Conservation (phyloP, 352 stramenopile genomes). For the Globisporangium solare region DNA sequence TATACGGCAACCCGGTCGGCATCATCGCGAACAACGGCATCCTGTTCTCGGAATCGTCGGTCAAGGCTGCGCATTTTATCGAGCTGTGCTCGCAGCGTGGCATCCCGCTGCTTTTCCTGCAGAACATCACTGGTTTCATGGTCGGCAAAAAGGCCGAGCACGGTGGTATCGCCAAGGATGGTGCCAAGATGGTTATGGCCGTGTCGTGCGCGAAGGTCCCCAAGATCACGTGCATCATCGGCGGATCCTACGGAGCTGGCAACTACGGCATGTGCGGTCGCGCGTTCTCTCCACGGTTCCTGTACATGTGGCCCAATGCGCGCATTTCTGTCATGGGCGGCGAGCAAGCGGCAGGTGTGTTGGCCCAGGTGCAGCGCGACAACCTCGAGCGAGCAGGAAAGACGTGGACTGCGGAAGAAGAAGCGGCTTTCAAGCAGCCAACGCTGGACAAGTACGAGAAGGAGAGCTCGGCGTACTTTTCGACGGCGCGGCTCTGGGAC, state of each 20-base stretch:
- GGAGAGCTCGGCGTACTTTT: conserved; percentile 95
- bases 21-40: conserved; percentile 99
- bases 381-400: conserved; percentile 76
- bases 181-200: conserved; percentile 94
- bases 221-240: conserved; percentile 98
- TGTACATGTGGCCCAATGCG: conserved; percentile 98
- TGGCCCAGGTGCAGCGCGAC: conserved; percentile 94
- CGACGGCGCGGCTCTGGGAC: conserved; percentile 95
- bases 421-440: conserved; percentile 93
- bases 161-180: conserved; percentile 97
- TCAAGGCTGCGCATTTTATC: conserved; percentile 98
- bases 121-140: conserved; percentile 99
- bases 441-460: conserved; percentile 95
- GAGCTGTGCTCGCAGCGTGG: conserved; percentile 95
- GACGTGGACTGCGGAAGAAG: conserved; percentile 67
- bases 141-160: conserved; percentile 96
- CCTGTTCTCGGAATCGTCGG: conserved; percentile 89
- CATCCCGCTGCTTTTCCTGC: conserved; percentile 97
- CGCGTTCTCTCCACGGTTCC: conserved; percentile 94
- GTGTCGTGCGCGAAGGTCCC: conserved; percentile 93
- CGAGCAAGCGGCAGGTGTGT: conserved; percentile 94
- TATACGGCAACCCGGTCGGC: conserved; percentile 94
- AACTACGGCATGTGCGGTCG: conserved; percentile 98
- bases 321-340: conserved; percentile 97
- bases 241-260: conserved; percentile 94